Evolutionary conservation across 2,329 filamentous ascomycete species (phyloP), one percentile per base, ranked within the genome.

Genomic region (Hymenoscyphus albidus): DNA sequence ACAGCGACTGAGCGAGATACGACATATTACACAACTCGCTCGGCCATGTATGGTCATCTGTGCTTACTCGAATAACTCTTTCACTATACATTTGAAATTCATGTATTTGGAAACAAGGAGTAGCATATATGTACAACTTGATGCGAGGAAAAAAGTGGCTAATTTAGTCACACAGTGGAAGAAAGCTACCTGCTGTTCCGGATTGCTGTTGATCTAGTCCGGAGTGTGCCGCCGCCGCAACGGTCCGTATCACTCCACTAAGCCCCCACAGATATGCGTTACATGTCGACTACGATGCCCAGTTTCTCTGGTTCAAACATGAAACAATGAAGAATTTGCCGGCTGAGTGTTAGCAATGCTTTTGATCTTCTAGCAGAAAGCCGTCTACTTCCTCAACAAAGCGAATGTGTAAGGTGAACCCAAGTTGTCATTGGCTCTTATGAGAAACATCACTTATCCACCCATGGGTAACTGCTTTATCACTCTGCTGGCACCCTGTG

Each of bases 221-320:
- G 48, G 48, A 54, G 48, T 22, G 22, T 54, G 48, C 48, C 18
- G 48, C 48, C 48, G 48, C 48, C n/a, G 48, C 48, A 54, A 54
- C 18, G 18, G 48, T 54, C 48, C 10, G 48, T 54, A 54, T 22
- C 22, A 54, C 48, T 22, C 48, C 48, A 54, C 48, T 22, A 27
- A 27, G 22, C 48, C 48, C 48, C 48, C 18, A 54, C 48, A 54
- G 13, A 54, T 27, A 22, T 12, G 22, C 9, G 48, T 54, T 54
- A 54, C 48, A 54, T 54, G 48, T 54, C 48, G 22, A 54, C 48
- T 54, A 54, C 48, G 22, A 54, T 54, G 48, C n/a, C 48, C 48
- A 54, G 48, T 54, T 27, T 54, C 3, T 18, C 48, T 22, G 48
- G 18, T 13, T 54, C 9, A 54, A 54, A 54, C 48, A 54, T 54